Evolutionary conservation across 768 basidiomycete species (phyloP), one percentile per base, ranked within the genome.

Genomic region (Auriscalpium microsporum): DNA sequence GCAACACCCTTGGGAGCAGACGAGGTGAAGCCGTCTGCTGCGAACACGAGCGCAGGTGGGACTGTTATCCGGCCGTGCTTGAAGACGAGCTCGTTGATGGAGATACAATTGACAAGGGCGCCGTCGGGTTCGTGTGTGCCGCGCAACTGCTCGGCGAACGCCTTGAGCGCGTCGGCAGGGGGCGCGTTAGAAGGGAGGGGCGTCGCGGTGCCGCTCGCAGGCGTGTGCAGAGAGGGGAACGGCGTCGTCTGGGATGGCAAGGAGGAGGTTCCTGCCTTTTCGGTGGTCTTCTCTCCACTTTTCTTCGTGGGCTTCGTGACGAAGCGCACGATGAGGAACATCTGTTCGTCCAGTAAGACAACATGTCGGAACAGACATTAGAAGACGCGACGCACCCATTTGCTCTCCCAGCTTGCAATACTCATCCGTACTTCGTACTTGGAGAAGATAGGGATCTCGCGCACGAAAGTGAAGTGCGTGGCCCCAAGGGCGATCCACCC

Each of bases 41-140:
- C 84, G 36, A 88, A 67, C 10, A 78, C 77, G 57, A 90, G 56
- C 3, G 75, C 73, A 11, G 88, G 88, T 2, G 87, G 87, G 53
- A 88, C 75, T 17, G 86, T 89, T 57, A 90, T 83, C 1, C 87
- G 78, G 0, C 81, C 83, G 21, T 76, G 64, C 66, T 90, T 90
- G 76, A 82, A 87, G 64, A 84, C 87, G 21, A 79, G 55, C 52
- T 79, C 81, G 28, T 82, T 81, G 54, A 90, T 69, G 49, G 78
- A 73, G 57, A 89, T 64, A 56, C 86, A 85, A 66, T 90, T 79
- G 7, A 86, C 66, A 35, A 71, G 70, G 1, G 78, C 77, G 45
- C 82, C 84, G 58, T 86, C 84, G 0, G 72, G 69, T 61, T 81
- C 79, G 16, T 70, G 68, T 28, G 63, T 64, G 16, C 23, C 48